Conservation (phyloP, 257 asterid species). For the Rauvolfia tetraphylla region DNA sequence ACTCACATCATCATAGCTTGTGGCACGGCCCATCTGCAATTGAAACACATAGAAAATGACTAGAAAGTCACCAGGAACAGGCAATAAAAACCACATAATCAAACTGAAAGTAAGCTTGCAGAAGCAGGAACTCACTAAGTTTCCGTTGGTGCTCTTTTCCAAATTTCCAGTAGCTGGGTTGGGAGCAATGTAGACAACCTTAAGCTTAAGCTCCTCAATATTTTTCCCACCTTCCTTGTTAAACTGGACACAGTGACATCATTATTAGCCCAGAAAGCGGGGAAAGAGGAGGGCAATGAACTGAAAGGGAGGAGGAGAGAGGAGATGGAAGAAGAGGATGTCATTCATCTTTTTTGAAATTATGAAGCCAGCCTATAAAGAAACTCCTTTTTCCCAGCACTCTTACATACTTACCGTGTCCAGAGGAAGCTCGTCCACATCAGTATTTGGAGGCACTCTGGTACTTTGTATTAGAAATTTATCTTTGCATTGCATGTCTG, state of each 20-base stretch:
- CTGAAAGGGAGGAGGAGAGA: background rate
- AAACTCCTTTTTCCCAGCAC: background rate
- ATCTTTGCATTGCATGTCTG: constrained; percentile 77
- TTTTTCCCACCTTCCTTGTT: constrained; percentile 52
- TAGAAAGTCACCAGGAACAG: background rate
- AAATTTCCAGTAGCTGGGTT: constrained; percentile 27
- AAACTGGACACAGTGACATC: constrained; percentile 41
- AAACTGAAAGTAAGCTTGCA: background rate
- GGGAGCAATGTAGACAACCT: constrained; percentile 54
- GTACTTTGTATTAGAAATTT: constrained; percentile 76
- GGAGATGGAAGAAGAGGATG: background rate
- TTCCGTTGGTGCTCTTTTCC: constrained; percentile 31
- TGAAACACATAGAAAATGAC: background rate
- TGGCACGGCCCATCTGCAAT: constrained; percentile 16
- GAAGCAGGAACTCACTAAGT: constrained; percentile 34
- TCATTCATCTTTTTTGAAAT: background rate
- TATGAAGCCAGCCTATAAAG: constrained; percentile 10
- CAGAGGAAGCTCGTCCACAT: constrained; percentile 55
- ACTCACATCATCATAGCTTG: constrained; percentile 23
- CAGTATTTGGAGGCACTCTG: constrained; percentile 44
- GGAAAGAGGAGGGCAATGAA: background rate
- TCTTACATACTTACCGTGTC: constrained; percentile 48
- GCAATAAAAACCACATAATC: background rate
- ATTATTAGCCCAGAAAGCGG: constrained; percentile 8
- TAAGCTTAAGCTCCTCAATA: constrained; percentile 68